Percentiles rank a stretch among this genome's conserved stretches.
Conservation (phyloP, 371 early-diverging fungal species). For the Conidiobolus incongruus region DNA sequence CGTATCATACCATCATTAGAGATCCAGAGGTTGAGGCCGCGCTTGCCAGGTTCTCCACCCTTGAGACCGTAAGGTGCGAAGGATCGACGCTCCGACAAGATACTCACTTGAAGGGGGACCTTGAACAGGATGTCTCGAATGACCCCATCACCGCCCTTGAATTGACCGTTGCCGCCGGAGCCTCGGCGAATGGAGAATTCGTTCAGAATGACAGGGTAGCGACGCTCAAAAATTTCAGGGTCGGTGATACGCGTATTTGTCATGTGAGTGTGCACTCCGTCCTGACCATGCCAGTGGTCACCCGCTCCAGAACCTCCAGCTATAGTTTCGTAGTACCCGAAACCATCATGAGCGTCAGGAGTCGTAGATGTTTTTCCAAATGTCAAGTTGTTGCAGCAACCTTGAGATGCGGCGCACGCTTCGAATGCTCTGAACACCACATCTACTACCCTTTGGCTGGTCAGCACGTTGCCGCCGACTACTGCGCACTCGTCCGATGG, state of each 20-base stretch:
- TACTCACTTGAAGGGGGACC: conserved; percentile 52
- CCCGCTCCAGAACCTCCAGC: conserved; percentile 77
- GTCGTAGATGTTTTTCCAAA: conserved; percentile 57
- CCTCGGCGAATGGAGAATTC: conserved; percentile 55
- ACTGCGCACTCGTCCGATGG: conserved; percentile 76
- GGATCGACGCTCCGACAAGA: conserved; percentile 82
- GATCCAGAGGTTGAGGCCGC: conserved; percentile 61
- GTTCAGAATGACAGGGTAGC: conserved; percentile 82
- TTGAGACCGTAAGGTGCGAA: conserved; percentile 68
- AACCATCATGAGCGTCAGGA: conserved; percentile 33
- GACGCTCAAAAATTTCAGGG: conserved; percentile 79
- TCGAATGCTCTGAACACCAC: conserved; percentile 74
- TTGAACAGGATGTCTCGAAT: conserved; percentile 65
- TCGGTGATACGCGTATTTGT: conserved; percentile 94
- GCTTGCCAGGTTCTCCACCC: conserved; percentile 56
- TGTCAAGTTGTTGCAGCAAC: conserved; percentile 88
- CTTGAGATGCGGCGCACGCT: conserved; percentile 85
- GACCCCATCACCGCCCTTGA: conserved; percentile 75
- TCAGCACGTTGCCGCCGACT: conserved; percentile 92
- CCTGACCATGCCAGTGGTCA: conserved; percentile 65
- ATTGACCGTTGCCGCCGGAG: conserved; percentile 64
- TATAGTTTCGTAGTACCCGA: conserved; percentile 94
- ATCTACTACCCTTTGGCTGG: conserved; percentile 82
- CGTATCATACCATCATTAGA: conserved; percentile 16
- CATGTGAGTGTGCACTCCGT: conserved; percentile 38